Evolutionary conservation across 306 rosid species (phyloP).

Genomic region (Castanea crenata): DNA sequence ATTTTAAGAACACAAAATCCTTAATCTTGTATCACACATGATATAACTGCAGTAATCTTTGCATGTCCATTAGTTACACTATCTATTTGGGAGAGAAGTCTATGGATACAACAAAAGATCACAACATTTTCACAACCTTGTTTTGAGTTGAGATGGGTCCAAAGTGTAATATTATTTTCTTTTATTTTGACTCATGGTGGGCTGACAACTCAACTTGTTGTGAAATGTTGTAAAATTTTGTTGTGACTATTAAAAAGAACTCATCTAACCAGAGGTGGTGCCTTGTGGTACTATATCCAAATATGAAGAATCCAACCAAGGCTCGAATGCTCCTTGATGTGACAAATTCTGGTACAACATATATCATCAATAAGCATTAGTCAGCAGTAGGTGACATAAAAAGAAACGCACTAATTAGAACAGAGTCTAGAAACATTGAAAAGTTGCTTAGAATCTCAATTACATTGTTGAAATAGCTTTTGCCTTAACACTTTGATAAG

Average conservation of each 20-base stretch:
- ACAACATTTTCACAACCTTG: too few species aligned
- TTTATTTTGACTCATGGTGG: too few species aligned
- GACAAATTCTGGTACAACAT: background rate
- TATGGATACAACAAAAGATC: too few species aligned
- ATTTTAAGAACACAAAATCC: background rate
- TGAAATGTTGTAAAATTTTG: too few species aligned
- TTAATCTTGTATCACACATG: background rate
- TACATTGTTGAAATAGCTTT: background rate
- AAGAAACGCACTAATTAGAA: background rate
- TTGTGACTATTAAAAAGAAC: too few species aligned
- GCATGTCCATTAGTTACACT: too few species aligned
- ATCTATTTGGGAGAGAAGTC: too few species aligned
- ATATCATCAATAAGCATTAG: background rate
- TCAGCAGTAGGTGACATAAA: background rate
- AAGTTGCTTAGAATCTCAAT: background rate
- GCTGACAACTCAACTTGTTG: too few species aligned
- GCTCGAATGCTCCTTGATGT: background rate
- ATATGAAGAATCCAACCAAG: constrained; percentile 1
- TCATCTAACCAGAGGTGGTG: background rate
- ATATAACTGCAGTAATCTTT: background rate
- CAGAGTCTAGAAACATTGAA: background rate
- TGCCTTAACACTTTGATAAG: background rate
- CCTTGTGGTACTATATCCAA: background rate
- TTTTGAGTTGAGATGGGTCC: too few species aligned
- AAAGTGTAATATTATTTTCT: too few species aligned